Evolutionary conservation across 2,329 filamentous ascomycete species (phyloP), one percentile per base, ranked within the genome.

Genomic region (Graphiopsis chlorocephala): DNA sequence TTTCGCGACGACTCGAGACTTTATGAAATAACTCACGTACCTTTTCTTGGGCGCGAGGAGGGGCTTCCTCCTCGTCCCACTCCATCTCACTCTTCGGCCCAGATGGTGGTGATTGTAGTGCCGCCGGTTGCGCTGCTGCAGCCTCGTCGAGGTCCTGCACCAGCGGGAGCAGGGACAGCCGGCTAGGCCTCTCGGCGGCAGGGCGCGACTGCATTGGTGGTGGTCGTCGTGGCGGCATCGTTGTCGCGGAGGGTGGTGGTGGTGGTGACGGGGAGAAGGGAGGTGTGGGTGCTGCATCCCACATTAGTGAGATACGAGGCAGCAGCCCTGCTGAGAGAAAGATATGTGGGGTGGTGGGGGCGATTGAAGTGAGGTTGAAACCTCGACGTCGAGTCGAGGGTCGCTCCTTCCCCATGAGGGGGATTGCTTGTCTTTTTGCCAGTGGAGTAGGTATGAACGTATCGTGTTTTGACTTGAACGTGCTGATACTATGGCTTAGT

Each of bases 151-250:
- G 60, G 12, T 62, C 60, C 33, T 50, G 60, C 60, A 62, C 60
- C 23, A 62, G 14, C 17, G 48, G 60, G 25, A 62, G 14, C 48
- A 62, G 60, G 25, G 60, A 62, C 33, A 62, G 33, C 31, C 60
- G 60, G 25, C 38, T 29, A 3, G 48, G 33, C 48, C 60, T 35
- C 60, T 62, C 60, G 25, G 14, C 60, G 60, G 60, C 60, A 17
- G 48, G 48, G 33, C 60, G 60, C 25, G 60, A 45, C 60, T 62
- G 33, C 60, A 62, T 62, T 45, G 23, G 48, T 53, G 60, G 48
- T 23, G 48, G 60, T 33, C 48, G 60, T 35, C 48, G 48, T 17
- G 60, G 48, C 50, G 47, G 60, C 28, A 33, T 26, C 58, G 42
- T 28, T 45, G 45, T 23, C 48, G 60, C 8, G 45, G 47, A n/a